A percentile compares a stretch with the other conserved stretches of the same genome.
Evolutionary conservation across 495 filamentous ascomycete species (phyloP).

Genomic region (Hypoxylon intermedium): DNA sequence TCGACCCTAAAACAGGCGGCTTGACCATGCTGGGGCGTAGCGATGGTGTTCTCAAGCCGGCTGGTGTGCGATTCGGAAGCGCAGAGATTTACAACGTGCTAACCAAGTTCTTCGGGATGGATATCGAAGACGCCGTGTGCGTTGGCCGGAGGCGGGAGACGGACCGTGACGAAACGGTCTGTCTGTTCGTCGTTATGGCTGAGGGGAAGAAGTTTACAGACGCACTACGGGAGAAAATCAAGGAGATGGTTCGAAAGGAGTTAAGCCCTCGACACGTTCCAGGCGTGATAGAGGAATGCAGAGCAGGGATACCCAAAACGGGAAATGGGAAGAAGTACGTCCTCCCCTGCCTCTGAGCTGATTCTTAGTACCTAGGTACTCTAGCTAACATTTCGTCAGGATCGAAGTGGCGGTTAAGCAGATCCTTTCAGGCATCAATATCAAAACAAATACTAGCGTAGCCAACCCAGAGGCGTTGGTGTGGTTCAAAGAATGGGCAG

Average conservation of each 20-base stretch:
- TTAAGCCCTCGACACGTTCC: constrained; percentile 88
- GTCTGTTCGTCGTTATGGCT: constrained; percentile 81
- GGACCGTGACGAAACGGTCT: constrained; percentile 83
- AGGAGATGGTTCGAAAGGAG: constrained; percentile 69
- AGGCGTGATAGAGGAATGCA: constrained; percentile 75
- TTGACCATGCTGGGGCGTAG: constrained; percentile 79
- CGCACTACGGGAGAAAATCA: constrained; percentile 65
- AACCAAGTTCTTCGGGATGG: constrained; percentile 75
- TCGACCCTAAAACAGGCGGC: constrained; percentile 76
- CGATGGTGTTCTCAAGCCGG: constrained; percentile 80
- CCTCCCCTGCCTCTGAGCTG: background rate
- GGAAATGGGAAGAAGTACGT: constrained; percentile 87
- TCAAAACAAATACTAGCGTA: constrained; percentile 85
- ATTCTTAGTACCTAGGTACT: too few relatives aligned
- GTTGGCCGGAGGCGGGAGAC: constrained; percentile 75
- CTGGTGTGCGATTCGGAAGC: constrained; percentile 78
- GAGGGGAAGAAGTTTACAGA: constrained; percentile 56
- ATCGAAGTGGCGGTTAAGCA: constrained; percentile 94
- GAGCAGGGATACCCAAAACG: constrained; percentile 80
- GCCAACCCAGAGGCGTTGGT: constrained; percentile 83
- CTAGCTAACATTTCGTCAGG: constrained; percentile 42
- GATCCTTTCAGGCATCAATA: constrained; percentile 84
- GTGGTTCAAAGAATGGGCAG: constrained; percentile 81
- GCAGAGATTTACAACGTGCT: constrained; percentile 94
- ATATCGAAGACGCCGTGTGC: constrained; percentile 84